Base-by-base conservation (phyloP, 1,284 basidiomycete genomes). In the Somion occarium region DNA sequence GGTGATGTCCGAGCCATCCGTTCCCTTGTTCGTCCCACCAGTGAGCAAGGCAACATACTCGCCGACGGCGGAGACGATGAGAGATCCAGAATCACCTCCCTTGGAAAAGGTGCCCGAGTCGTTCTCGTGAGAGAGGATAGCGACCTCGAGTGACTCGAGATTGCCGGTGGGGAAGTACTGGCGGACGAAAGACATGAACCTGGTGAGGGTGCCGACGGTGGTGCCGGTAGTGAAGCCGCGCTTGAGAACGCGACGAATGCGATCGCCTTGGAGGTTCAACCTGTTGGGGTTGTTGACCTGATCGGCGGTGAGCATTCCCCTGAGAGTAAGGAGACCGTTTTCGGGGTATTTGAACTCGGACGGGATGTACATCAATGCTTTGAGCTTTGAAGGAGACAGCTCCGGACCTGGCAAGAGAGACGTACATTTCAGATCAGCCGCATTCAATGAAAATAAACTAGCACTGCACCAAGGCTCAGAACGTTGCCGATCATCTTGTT, bases 11-110 rank as follows among this genome's bases (percentile, higher is more conserved):
- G 59, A 57, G 0, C 42, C 38, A 42, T 52, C 56, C 19, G 60
- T 62, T 4, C 54, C 51, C 23, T 53, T 51, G 24, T 51, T 52
- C 2, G 65, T 56, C 5, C 69, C 68, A 44, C 65, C 62, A 37
- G 66, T 72, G 51, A 70, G 62, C 30, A 64, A 50, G 44, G 55
- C 61, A 57, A 64, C 61, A 47, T 67, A 68, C 46, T 62, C 42
- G 56, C 62, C 58, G n/a, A n/a, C n/a, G n/a, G n/a, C n/a, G n/a
- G n/a, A n/a, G n/a, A n/a, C 65, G 51, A 73, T 60, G 30, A 64
- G 19, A 30, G 70, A 53, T 42, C 70, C 72, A 59, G 67, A 71
- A 58, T 73, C 70, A 5, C 71, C 70, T 13, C 61, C 47, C 30
- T 42, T 58, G 46, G 69, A 71, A 64, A 72, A 73, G 1, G 63